Conservation (phyloP, 352 stramenopile species). For the Pythium phragmitis region DNA sequence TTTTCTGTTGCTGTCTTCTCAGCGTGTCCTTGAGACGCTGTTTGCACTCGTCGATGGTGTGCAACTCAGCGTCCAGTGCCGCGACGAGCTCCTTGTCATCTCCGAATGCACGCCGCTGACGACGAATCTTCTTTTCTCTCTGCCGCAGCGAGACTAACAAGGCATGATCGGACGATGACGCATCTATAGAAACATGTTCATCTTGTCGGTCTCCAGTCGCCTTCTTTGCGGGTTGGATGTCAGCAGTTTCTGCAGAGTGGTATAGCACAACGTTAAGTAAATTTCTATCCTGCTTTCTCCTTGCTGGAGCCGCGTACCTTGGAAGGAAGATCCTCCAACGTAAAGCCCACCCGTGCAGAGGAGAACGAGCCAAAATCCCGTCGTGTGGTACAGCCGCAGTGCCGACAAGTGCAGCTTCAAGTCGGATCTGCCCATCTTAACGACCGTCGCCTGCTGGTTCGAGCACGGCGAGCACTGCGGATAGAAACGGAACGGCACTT, state of each 20-base stretch:
- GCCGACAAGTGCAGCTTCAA: constrained; percentile 64
- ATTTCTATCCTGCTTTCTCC: too few relatives aligned
- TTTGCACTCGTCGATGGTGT: constrained; percentile 57
- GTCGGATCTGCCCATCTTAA: constrained; percentile 65
- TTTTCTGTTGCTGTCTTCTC: constrained; percentile 28
- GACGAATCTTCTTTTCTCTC: constrained; percentile 51
- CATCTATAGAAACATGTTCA: constrained; percentile 7
- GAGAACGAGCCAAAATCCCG: constrained; percentile 80
- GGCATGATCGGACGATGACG: constrained; percentile 40
- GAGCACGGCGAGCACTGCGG: constrained; percentile 83
- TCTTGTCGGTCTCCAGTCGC: background rate
- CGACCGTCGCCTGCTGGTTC: constrained; percentile 63
- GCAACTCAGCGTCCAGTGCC: constrained; percentile 52
- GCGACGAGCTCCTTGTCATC: constrained; percentile 28
- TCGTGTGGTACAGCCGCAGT: constrained; percentile 71
- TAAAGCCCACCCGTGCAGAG: constrained; percentile 74
- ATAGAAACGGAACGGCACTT: constrained; percentile 79
- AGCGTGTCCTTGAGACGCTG: constrained; percentile 55
- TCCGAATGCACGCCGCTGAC: constrained; percentile 25
- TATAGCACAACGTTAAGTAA: background rate
- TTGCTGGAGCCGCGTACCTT: constrained; percentile 26
- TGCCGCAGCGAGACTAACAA: constrained; percentile 53
- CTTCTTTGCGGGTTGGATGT: constrained; percentile 26
- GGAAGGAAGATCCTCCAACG: constrained; percentile 63
- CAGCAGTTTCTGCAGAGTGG: constrained; percentile 43